Evolutionary conservation across 345 rosid genomes (phyloP).

Genomic region (Diplotaxis tenuifolia): DNA sequence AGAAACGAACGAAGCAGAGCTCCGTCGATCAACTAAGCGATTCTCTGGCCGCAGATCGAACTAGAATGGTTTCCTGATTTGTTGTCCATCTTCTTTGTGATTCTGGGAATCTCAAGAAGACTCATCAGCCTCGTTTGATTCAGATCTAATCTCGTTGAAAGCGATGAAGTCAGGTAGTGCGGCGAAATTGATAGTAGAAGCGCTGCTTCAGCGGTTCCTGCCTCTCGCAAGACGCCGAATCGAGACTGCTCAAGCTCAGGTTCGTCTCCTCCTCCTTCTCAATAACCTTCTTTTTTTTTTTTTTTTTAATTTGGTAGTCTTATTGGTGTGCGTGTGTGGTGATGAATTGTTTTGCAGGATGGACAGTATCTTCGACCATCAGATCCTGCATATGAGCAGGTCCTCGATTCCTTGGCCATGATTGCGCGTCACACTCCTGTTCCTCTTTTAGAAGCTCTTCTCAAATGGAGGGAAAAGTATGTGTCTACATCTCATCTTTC

Average conservation of each 20-base stretch:
- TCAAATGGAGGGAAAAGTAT: slow-evolving; percentile 89
- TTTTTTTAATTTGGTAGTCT: slow-evolving; percentile 3
- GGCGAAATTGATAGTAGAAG: slow-evolving; percentile 93
- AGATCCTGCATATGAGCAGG: slow-evolving; percentile 98
- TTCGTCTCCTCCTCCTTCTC: slow-evolving; percentile 15
- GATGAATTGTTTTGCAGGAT: slow-evolving; percentile 66
- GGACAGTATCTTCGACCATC: slow-evolving; percentile 97
- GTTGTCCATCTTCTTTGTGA: background rate
- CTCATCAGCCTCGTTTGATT: slow-evolving; percentile 12
- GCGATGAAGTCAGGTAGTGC: slow-evolving; percentile 91
- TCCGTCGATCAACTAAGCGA: slow-evolving; percentile 1
- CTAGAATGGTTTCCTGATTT: slow-evolving; percentile 33
- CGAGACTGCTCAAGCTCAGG: slow-evolving; percentile 99
- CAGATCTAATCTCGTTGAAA: background rate
- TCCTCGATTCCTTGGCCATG: slow-evolving; percentile 96
- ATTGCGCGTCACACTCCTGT: slow-evolving; percentile 96
- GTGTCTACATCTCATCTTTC: slow-evolving; percentile 18
- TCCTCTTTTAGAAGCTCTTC: slow-evolving; percentile 95
- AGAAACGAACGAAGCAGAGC: background rate
- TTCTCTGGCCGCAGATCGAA: background rate
- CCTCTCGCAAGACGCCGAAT: slow-evolving; percentile 97
- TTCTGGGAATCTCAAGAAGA: background rate
- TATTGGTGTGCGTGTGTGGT: slow-evolving; percentile 18
- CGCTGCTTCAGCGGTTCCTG: slow-evolving; percentile 88
- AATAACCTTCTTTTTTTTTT: background rate